These are phyloP conservation scores for Cercospora brassicicola DNA, from an alignment of 2,329 filamentous ascomycete species.

Conservation along the genomic window DNA sequence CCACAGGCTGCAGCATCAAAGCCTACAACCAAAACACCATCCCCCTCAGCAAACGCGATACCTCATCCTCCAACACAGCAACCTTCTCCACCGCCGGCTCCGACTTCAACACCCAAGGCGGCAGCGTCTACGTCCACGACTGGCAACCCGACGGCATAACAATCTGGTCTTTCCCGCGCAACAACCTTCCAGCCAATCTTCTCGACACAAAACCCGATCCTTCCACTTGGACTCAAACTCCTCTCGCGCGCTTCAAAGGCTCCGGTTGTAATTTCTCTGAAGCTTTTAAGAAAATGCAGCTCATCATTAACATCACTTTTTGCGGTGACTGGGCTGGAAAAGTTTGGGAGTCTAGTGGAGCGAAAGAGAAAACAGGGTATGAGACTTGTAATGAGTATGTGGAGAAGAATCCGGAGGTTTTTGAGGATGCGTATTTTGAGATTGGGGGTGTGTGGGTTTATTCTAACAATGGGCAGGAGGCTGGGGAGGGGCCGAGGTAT, in stretches of 20 bases:
- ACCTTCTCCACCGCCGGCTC: constrained; percentile 45
- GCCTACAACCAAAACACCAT: constrained; percentile 53
- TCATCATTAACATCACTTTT: constrained; percentile 81
- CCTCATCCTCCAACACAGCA: background rate
- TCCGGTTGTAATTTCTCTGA: constrained; percentile 66
- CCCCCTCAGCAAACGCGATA: constrained; percentile 18
- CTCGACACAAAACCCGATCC: constrained; percentile 62
- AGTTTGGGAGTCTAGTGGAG: constrained; percentile 61
- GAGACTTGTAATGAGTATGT: constrained; percentile 72
- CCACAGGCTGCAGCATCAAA: constrained; percentile 51
- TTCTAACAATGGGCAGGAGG: constrained; percentile 17
- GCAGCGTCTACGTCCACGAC: constrained; percentile 50
- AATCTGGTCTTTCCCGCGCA: constrained; percentile 81
- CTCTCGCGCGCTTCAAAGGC: constrained; percentile 67
- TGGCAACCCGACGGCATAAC: constrained; percentile 73
- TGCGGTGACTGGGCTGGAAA: constrained; percentile 84
- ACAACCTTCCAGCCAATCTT: constrained; percentile 64
- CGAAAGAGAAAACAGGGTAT: constrained; percentile 56
- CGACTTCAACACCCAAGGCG: constrained; percentile 52
- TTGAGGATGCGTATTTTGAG: constrained; percentile 73
- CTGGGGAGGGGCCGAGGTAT: constrained; percentile 15
- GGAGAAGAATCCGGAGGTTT: constrained; percentile 66
- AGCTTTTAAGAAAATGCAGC: constrained; percentile 70
- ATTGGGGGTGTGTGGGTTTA: constrained; percentile 71
- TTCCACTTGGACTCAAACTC: constrained; percentile 62